Base-by-base conservation (phyloP, 148 eudicot species). In the Rhododendron simsii region DNA sequence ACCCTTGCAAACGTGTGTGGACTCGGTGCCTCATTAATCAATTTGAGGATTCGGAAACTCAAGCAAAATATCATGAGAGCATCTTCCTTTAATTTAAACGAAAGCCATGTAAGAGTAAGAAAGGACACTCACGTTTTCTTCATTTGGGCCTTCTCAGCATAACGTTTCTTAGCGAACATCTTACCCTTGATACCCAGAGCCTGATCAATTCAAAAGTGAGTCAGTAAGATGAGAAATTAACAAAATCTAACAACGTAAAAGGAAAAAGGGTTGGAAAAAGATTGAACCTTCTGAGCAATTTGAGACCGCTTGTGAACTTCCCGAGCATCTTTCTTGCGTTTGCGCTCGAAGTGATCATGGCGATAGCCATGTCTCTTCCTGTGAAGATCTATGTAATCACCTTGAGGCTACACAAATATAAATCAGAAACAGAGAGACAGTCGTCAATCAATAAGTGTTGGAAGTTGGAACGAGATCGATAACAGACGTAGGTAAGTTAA, bases 171-270 rank as follows among this genome's bases (percentile, higher is more conserved):
- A n/a, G 94, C 94, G 80, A 95, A 80, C 92, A 88, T 89, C 95
- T 97, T 97, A 86, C 95, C 98, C 96, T 95, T 97, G 75, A 92
- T 92, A 91, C 99, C 99, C 92, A 97, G 77, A 26, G 95, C 83
- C 99, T 97, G 90, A 81, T 63, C 81, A 26, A 80, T 80, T 33
- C 57, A 79, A 81, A 91, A 45, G 37, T 4, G 44, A 78, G 4
- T 35, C n/a, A n/a, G 45, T 71, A 4, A 18, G 37, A 82, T 76
- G 51, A 39, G 16, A 81, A 78, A 50, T 7, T 35, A 55, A 16
- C 28, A 41, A 3, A 86, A 75, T 16, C 44, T 0, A 14, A 23
- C 2, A 26, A 26, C 9, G 5, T 2, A 0, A 35, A 16, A 12
- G 23, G n/a, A 33, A 51, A 53, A 51, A 1, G 37, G 65, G 20